Evolutionary conservation across 2,329 filamentous ascomycete genomes (phyloP).

Genomic region (Zalaria sp.): DNA sequence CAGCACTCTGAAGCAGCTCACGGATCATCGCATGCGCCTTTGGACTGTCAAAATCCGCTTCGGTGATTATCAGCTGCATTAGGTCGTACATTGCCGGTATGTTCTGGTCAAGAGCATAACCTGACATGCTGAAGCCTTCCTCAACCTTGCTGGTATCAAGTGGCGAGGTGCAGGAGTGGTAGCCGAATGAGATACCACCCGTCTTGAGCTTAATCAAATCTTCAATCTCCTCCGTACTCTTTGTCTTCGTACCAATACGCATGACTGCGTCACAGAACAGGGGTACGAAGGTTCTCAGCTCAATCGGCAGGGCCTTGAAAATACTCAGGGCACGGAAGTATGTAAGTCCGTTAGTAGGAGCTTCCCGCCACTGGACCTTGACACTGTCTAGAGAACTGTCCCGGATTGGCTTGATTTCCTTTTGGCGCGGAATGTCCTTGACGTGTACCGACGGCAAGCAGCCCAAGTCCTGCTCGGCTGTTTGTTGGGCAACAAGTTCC

Average conservation of each 20-base stretch:
- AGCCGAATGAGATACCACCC: slow-evolving; percentile 72
- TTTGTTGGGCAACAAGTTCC: slow-evolving; percentile 63
- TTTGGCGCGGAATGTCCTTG: slow-evolving; percentile 70
- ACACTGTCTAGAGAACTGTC: slow-evolving; percentile 45
- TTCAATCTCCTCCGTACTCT: slow-evolving; percentile 88
- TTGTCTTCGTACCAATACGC: slow-evolving; percentile 76
- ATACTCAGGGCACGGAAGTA: slow-evolving; percentile 87
- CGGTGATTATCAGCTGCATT: slow-evolving; percentile 62
- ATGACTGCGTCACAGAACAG: slow-evolving; percentile 87
- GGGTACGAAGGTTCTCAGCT: slow-evolving; percentile 71
- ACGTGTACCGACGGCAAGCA: slow-evolving; percentile 81
- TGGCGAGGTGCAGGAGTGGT: slow-evolving; percentile 70
- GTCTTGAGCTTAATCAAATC: slow-evolving; percentile 94
- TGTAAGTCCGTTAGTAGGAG: slow-evolving; percentile 86
- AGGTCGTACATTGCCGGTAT: slow-evolving; percentile 84
- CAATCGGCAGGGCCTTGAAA: slow-evolving; percentile 65
- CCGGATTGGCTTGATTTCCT: slow-evolving; percentile 56
- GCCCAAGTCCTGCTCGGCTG: slow-evolving; percentile 46
- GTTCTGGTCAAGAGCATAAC: slow-evolving; percentile 81
- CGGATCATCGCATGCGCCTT: slow-evolving; percentile 70
- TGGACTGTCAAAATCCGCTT: slow-evolving; percentile 79
- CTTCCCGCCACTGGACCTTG: slow-evolving; percentile 78
- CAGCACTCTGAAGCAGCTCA: slow-evolving; percentile 72
- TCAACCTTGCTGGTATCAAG: slow-evolving; percentile 53
- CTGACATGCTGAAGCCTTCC: slow-evolving; percentile 73